Base-by-base conservation (phyloP, 2,329 filamentous ascomycete genomes). In the Neocucurbitaria cava region DNA sequence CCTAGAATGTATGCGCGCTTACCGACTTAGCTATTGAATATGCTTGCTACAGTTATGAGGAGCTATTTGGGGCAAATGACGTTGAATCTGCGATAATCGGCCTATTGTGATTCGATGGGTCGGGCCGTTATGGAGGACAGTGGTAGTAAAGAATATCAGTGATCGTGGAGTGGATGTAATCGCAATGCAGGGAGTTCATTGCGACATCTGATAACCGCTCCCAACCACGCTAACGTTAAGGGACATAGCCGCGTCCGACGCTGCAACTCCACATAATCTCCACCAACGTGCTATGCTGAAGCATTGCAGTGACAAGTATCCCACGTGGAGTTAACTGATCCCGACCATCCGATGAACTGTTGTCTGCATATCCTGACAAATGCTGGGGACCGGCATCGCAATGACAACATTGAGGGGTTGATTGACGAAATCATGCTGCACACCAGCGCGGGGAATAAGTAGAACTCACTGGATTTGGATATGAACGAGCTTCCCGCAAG, bases 131-230 rank as follows among this genome's bases (percentile, higher is more conserved):
- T 42, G 15, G 24, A 46, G 18, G 13, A 28, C n/a, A 5, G 5
- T 20, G 11, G 15, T 5, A 11, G 4, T 33, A 5, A 42, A 31
- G 28, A 20, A 43, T 23, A 33, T 26, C 28, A 15, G 17, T 8
- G 10, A 11, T 13, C n/a, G 13, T 41, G 31, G 40, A 46, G 43
- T 47, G 45, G 51, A 40, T 49, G 17, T 3, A 53, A 58, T 62
- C 65, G 65, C 52, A 43, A 65, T 66, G 49, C 50, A 45, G 54
- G 56, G 56, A 49, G 49, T 40, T 21, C 50, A 69, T 69, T 52
- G 58, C 66, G 64, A 58, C 62, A 69, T 69, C 50, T 52, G 55
- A 59, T 61, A 61, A 58, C 53, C 23, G 20, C 30, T 24, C 30
- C 40, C 30, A 20, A 50, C 20, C 26, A 31, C 40, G 30, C 46